Conservation (phyloP, 2,329 filamentous ascomycete species). For the Botryosphaeria dothidea region DNA sequence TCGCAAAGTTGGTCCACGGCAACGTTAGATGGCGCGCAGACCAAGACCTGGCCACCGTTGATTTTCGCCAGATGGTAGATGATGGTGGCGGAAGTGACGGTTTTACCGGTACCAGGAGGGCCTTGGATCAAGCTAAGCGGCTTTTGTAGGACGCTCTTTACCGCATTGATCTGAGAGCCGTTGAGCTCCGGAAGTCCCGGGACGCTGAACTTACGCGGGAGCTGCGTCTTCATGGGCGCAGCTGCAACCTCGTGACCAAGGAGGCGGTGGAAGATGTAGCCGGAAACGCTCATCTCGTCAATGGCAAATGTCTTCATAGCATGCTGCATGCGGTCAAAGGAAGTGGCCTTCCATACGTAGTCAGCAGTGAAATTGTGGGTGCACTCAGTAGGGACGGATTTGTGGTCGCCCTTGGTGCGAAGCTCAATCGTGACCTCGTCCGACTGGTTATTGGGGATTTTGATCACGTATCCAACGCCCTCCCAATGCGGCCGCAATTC, state of each 20-base stretch:
- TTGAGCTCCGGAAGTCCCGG: constrained; percentile 94
- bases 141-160: constrained; percentile 91
- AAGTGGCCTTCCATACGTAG: constrained; percentile 99
- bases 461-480: constrained; percentile 97
- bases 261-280: constrained; percentile 97
- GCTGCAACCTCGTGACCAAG: constrained; percentile 93
- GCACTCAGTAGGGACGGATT: constrained; percentile 91
- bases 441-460: constrained; percentile 98
- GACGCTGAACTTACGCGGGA: constrained; percentile 96
- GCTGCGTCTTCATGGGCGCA: constrained; percentile 90
- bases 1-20: constrained; percentile 98
- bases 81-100: constrained; percentile 96
- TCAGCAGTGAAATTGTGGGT: constrained; percentile 98
- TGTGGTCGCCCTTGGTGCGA: constrained; percentile 92
- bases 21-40: constrained; percentile 97
- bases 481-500: constrained; percentile 93
- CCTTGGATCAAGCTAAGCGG: constrained; percentile 95
- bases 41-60: constrained; percentile 90
- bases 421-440: constrained; percentile 96
- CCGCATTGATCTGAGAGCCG: constrained; percentile 91
- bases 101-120: constrained; percentile 96
- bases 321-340: constrained; percentile 97
- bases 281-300: constrained; percentile 96
- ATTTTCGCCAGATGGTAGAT: constrained; percentile 97
- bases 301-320: constrained; percentile 99